Evolutionary conservation across 257 asterid species (phyloP), one percentile per base, ranked within the genome.

Genomic region (Coffea canephora): DNA sequence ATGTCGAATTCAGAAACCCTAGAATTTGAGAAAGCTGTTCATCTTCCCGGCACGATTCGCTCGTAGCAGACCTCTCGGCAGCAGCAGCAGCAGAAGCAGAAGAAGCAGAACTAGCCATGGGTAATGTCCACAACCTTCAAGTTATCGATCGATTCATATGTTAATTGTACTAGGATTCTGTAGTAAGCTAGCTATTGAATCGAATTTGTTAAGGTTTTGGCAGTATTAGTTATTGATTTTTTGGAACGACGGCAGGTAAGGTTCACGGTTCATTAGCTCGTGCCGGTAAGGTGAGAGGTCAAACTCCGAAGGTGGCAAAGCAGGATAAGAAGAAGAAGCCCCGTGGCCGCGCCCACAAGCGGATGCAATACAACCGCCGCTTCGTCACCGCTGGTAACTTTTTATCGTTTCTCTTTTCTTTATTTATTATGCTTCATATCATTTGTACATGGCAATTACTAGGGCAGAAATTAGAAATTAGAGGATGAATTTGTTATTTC

Each of bases 191-290:
- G 43, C 43, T 39, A 39, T 39, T 39, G 43, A 39, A 39, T 39
- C 43, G 43, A 39, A 39, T 39, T 39, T 39, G 1, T 39, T 39
- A 39, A 39, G 43, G 43, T 39, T 39, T 39, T 39, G 43, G 43
- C 43, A 4, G 2, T 39, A 39, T 39, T 39, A 39, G 5, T 39
- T 39, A 4, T 39, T 39, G 43, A 39, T 39, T 39, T 39, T 39
- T 39, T 39, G 43, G 43, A 39, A 39, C 43, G 43, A 3, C 43
- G 43, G 50, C 50, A 90, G 97, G 98, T 79, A 94, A 92, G 94
- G 97, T 94, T 12, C 98, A 94, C 90, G 98, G 97, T 79, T 94
- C 97, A 16, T 85, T 94, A 84, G 98, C 98, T 65, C 97, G 98
- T 78, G 98, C 98, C 49, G 97, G 97, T 8, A 92, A 92, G 92